Base-by-base conservation (phyloP, 2,329 filamentous ascomycete species). In the Monilinia laxa region DNA sequence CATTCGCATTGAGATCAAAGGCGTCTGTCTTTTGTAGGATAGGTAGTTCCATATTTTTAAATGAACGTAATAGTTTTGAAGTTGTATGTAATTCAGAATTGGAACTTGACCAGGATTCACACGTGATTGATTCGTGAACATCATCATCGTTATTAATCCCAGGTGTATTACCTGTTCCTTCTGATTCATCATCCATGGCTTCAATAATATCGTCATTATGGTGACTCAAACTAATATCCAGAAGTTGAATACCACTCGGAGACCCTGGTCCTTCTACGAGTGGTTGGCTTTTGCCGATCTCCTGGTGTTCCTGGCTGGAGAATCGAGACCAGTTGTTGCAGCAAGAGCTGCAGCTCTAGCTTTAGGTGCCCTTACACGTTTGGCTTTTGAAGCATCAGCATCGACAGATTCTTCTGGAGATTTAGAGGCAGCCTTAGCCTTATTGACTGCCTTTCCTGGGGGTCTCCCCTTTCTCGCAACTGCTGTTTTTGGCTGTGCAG, bases 221-320 rank as follows among this genome's bases (percentile, higher is more conserved):
- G 65, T 38, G 58, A 52, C 42, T 51, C 45, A 14, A 62, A 62
- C 58, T 56, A 63, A 59, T 65, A 69, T 71, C 74, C 75, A 77
- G 75, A 75, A 70, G 53, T 54, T 58, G 62, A 70, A 69, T 66
- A 75, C 73, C 76, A 77, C 76, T 73, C 75, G 74, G 68, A 75
- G 70, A 73, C 65, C 68, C 76, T 70, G 64, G 57, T 18, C 20
- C 67, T 70, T 69, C 68, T 76, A 76, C 73, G 74, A 76, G 75
- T 77, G 76, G 72, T 65, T 67, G 54, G 62, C 72, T 74, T 78
- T 78, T 77, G 67, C 68, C 2, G 58, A 62, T 65, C 65, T 56
- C 65, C 63, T 65, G 20, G 63, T 65, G 14, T 73, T 54, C 55
- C 66, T 49, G 16, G 60, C 51, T 47, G 71, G 66, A 14, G 56